Percentiles rank a stretch among this genome's conserved stretches.
Evolutionary conservation across 2,329 filamentous ascomycete species (phyloP).

Genomic region (Hymenotorrendiella dingleyae): DNA sequence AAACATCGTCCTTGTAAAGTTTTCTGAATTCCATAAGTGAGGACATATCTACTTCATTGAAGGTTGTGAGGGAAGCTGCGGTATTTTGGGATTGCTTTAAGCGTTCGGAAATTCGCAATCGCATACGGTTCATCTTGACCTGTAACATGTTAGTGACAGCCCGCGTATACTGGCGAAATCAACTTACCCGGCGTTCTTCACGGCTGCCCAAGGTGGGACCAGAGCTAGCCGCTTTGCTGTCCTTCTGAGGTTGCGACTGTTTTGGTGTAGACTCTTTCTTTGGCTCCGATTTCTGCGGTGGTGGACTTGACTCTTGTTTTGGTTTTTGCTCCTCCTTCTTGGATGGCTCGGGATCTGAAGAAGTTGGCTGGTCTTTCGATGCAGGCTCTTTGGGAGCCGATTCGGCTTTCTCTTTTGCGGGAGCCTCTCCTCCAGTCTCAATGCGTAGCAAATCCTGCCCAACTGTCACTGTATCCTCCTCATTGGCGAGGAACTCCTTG

Average conservation of each 20-base stretch:
- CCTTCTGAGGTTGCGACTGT: slow-evolving; percentile 30
- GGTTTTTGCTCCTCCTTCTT: slow-evolving; percentile 37
- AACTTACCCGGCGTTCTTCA: slow-evolving; percentile 78
- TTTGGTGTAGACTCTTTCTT: slow-evolving; percentile 34
- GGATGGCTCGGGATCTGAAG: slow-evolving; percentile 36
- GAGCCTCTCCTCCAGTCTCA: slow-evolving; percentile 66
- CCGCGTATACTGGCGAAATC: background rate
- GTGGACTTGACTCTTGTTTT: slow-evolving; percentile 35
- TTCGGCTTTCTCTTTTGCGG: slow-evolving; percentile 44
- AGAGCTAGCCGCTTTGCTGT: slow-evolving; percentile 30
- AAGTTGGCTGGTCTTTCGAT: slow-evolving; percentile 49
- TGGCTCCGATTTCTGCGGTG: slow-evolving; percentile 37
- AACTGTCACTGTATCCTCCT: slow-evolving; percentile 92
- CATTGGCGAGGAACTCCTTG: slow-evolving; percentile 83
- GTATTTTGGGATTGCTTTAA: slow-evolving; percentile 99
- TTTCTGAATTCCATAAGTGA: slow-evolving; percentile 96
- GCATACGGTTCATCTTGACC: slow-evolving; percentile 99
- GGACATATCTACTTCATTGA: slow-evolving; percentile 99
- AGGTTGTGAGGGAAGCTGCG: slow-evolving; percentile 91
- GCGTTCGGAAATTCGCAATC: slow-evolving; percentile 91
- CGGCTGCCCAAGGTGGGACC: slow-evolving; percentile 58
- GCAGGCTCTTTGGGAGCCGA: slow-evolving; percentile 54
- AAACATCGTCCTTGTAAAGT: slow-evolving; percentile 90
- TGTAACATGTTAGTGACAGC: slow-evolving; percentile 32
- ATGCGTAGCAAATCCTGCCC: slow-evolving; percentile 86